Evolutionary conservation across 768 basidiomycete species (phyloP).

Genomic region (Dioszegia aurantiaca): DNA sequence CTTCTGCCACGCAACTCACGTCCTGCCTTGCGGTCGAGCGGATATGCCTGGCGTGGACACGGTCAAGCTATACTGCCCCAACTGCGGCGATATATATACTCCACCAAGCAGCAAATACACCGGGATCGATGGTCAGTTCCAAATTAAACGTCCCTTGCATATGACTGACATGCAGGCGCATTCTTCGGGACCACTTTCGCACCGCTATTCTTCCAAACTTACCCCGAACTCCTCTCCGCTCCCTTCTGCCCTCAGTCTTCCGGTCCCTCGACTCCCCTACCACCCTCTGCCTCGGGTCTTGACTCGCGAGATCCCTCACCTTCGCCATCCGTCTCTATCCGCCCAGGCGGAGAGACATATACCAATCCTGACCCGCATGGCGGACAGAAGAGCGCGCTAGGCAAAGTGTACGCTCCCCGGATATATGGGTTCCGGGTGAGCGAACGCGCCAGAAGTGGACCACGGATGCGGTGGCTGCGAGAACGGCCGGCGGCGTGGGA

Average conservation of each 20-base stretch:
- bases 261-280: constrained; percentile 19
- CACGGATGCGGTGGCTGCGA: constrained; percentile 94
- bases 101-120: constrained; percentile 94
- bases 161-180: constrained; percentile 62
- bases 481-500: constrained; percentile 74
- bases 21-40: constrained; percentile 91
- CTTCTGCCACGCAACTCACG: constrained; percentile 80
- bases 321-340: constrained; percentile 13
- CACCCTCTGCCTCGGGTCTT: constrained; percentile 19
- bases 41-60: constrained; percentile 96
- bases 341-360: constrained; percentile 57
- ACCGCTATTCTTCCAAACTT: constrained; percentile 96
- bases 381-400: constrained; percentile 75
- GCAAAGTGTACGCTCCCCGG: constrained; percentile 80
- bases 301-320: constrained; percentile 13
- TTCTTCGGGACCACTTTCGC: constrained; percentile 99
- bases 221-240: constrained; percentile 88
- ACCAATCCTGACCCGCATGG: constrained; percentile 73
- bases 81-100: constrained; percentile 93
- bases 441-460: constrained; percentile 89
- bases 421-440: constrained; percentile 98
- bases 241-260: constrained; percentile 69
- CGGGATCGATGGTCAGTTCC: constrained; percentile 85
- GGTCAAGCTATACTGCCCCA: constrained; percentile 96
- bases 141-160: background rate